A percentile compares a stretch with the other conserved stretches of the same genome.
Conservation (phyloP, 2,329 filamentous ascomycete species). For the Fusarium poae region DNA sequence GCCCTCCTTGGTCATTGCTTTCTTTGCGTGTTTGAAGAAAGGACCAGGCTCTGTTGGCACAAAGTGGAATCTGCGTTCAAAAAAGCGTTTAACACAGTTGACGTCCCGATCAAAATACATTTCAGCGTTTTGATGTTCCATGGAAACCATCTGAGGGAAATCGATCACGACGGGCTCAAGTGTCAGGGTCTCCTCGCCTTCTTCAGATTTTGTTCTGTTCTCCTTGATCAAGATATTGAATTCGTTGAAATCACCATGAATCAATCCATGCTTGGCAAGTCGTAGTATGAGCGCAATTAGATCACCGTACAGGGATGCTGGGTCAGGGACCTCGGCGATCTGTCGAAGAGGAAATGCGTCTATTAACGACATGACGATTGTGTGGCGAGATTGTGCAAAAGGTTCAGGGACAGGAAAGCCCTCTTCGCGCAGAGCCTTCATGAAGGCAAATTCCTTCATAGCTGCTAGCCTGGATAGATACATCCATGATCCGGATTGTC, state of each 20-base stretch:
- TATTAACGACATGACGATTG: slow-evolving; percentile 94
- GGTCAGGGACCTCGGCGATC: slow-evolving; percentile 85
- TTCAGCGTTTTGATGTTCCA: slow-evolving; percentile 92
- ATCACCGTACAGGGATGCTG: slow-evolving; percentile 89
- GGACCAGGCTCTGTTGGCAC: slow-evolving; percentile 84
- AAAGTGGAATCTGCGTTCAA: slow-evolving; percentile 90
- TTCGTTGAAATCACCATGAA: slow-evolving; percentile 99
- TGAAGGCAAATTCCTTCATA: slow-evolving; percentile 94
- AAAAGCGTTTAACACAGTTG: slow-evolving; percentile 94
- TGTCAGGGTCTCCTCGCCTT: slow-evolving; percentile 59
- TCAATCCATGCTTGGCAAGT: slow-evolving; percentile 87
- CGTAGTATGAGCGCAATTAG: slow-evolving; percentile 87
- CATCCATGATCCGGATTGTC: slow-evolving; percentile 91
- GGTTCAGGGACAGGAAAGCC: slow-evolving; percentile 93
- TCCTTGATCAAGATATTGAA: slow-evolving; percentile 98
- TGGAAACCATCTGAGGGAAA: slow-evolving; percentile 98
- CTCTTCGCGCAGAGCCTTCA: slow-evolving; percentile 85
- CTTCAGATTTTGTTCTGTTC: slow-evolving; percentile 59
- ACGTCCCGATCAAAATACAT: slow-evolving; percentile 99
- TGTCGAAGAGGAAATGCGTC: slow-evolving; percentile 93
- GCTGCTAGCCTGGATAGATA: slow-evolving; percentile 94
- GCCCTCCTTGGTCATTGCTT: slow-evolving; percentile 74
- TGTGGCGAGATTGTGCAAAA: slow-evolving; percentile 90
- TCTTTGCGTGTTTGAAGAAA: slow-evolving; percentile 86
- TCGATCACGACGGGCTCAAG: slow-evolving; percentile 91